Percentiles rank a stretch among this genome's conserved stretches.
Conservation (phyloP, 768 basidiomycete species). For the Boletus tomentosulus region DNA sequence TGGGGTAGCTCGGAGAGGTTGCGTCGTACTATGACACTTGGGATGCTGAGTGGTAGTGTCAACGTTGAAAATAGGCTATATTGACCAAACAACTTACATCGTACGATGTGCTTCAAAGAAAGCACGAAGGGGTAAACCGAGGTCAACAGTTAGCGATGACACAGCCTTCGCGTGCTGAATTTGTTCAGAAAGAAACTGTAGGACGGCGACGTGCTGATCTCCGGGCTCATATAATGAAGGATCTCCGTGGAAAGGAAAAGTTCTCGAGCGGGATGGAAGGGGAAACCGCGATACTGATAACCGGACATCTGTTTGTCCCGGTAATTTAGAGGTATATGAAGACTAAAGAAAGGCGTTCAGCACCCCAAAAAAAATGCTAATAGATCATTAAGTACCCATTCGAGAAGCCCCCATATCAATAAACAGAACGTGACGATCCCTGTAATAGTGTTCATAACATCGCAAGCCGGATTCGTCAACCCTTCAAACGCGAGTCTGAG, state of each 20-base stretch:
- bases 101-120: conserved; percentile 20
- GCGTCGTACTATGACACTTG: background rate
- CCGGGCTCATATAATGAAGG: conserved; percentile 6
- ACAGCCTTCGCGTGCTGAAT: conserved; percentile 26
- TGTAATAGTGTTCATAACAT: conserved; percentile 13
- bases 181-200: conserved; percentile 28
- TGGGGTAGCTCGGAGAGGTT: background rate
- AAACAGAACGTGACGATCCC: conserved; percentile 18
- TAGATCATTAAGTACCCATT: conserved; percentile 14
- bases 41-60: conserved; percentile 7
- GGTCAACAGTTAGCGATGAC: conserved; percentile 16
- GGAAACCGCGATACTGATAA: conserved; percentile 5
- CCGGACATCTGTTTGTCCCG: conserved; percentile 2
- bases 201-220: conserved; percentile 16
- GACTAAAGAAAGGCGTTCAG: conserved; percentile 16
- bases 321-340: conserved; percentile 6
- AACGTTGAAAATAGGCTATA: background rate
- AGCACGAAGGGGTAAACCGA: conserved; percentile 19
- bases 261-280: conserved; percentile 5
- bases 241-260: conserved; percentile 2
- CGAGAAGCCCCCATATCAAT: conserved; percentile 20
- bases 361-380: background rate
- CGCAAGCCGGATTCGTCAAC: conserved; percentile 3
- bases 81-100: conserved; percentile 11
- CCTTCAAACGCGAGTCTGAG: conserved; percentile 1